Evolutionary conservation across 2,329 filamentous ascomycete genomes (phyloP), one percentile per base, ranked within the genome.

Genomic region (Leptographium radiaticola): DNA sequence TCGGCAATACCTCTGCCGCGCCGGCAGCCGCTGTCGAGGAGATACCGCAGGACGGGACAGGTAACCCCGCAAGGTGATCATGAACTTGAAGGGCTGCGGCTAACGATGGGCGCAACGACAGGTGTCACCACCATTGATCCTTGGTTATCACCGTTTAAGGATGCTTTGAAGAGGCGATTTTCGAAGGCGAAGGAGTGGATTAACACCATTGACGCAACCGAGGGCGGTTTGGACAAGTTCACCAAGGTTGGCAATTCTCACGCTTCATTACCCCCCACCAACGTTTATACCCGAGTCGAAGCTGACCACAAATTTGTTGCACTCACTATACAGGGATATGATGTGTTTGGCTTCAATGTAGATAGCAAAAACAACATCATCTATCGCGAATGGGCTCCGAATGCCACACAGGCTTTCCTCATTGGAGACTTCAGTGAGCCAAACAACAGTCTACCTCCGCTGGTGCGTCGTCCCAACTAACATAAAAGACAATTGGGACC

Each of bases 361-460:
- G 77, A 84, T 65, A 73, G 80, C 53, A 83, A 95, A 63, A 88
- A 88, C 67, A 89, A 90, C 67, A 89, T 98, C 60, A 75, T 77
- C 55, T 98, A 98, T 70, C 80, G 89, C 61, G 93, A 98, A 77
- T 98, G 93, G 93, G 93, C 93, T 1, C 90, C 93, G 31, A 94
- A 89, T 73, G 91, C 89, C 53, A 75, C 81, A 43, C 77, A 86
- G 64, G 93, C 93, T 50, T 89, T 83, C 66, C 77, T 98, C 52
- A 85, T 95, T 62, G 93, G 93, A 57, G 93, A 97, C 62, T 98
- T 97, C 75, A 98, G 86, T 90, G 73, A 61, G 83, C 66, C 7
- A 4, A 11, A 16, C 30, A 16, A 4, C 15, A 12, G 25, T n/a
- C 6, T 15, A 9, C 13, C 20, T 46, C 18, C 18, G 8, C 18